Conservation (phyloP, 169 alveolate species). For the Eimeria tenella region DNA sequence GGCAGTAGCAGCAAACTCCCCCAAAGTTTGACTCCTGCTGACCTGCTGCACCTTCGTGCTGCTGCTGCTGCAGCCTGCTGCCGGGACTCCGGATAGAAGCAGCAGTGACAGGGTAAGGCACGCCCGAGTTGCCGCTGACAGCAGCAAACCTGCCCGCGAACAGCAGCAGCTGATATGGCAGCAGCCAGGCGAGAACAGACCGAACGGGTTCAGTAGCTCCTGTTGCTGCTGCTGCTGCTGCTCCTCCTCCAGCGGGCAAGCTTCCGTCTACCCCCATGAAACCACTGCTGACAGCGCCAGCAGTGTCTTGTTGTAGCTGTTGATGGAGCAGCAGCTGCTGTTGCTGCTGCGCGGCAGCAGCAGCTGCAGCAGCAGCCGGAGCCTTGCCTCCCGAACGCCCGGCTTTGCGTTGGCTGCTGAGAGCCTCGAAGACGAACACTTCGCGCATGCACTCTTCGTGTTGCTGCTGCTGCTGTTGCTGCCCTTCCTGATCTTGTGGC, state of each 20-base stretch:
- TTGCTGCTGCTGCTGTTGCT: conserved; percentile 29
- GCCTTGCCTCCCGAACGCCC: neutral
- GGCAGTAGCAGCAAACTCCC: neutral
- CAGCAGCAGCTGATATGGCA: conserved; percentile 68
- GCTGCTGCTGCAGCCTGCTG: conserved; percentile 23
- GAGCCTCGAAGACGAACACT: neutral
- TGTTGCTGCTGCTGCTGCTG: conserved; percentile 27
- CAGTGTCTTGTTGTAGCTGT: neutral
- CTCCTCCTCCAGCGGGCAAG: neutral
- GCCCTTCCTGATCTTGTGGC: neutral
- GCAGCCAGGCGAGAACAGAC: conserved; percentile 47
- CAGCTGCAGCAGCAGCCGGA: neutral
- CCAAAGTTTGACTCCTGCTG: neutral
- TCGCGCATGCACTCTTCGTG: neutral
- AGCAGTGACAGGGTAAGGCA: conserved; percentile 50
- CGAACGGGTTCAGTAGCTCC: neutral
- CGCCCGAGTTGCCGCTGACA: conserved; percentile 65
- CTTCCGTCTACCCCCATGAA: neutral
- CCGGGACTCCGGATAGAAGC: neutral
- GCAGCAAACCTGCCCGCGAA: conserved; percentile 71
- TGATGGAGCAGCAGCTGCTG: neutral
- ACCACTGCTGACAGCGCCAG: neutral
- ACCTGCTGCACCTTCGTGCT: neutral
- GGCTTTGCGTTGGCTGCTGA: neutral
- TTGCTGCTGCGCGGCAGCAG: neutral